A percentile compares a stretch with the other conserved stretches of the same genome.
These are phyloP conservation scores for Trichoderma koningii DNA, from an alignment of 2,329 filamentous ascomycete species.

Conservation along the genomic window DNA sequence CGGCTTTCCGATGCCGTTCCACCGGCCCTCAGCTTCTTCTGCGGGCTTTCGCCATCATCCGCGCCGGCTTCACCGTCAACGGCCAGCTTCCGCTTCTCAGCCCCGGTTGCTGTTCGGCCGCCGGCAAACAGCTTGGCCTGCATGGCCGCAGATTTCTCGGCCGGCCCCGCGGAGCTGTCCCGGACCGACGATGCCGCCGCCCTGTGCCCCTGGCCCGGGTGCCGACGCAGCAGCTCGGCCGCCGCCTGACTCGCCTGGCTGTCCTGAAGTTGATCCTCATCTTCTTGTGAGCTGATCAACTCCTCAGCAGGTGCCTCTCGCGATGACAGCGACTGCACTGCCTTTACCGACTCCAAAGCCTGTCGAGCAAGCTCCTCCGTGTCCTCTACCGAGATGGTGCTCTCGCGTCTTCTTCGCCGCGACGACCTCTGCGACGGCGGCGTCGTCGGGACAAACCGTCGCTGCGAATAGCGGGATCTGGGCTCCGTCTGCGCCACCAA, in stretches of 20 bases:
- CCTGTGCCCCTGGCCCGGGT: constrained; percentile 56
- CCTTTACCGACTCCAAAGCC: constrained; percentile 57
- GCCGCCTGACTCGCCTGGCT: constrained; percentile 79
- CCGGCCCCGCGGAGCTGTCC: constrained; percentile 48
- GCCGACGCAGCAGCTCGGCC: constrained; percentile 69
- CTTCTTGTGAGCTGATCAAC: constrained; percentile 32
- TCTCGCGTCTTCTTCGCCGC: constrained; percentile 74
- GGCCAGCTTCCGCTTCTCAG: constrained; percentile 55
- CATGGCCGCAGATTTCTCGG: constrained; percentile 49
- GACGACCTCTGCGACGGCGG: constrained; percentile 47
- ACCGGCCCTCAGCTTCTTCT: constrained; percentile 54
- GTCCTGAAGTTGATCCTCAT: constrained; percentile 60
- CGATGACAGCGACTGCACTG: constrained; percentile 40
- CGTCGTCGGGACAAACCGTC: constrained; percentile 49
- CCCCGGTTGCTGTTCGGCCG: constrained; percentile 41
- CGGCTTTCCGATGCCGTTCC: constrained; percentile 43
- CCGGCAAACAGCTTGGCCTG: constrained; percentile 56
- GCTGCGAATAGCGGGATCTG: constrained; percentile 46
- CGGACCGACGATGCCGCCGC: constrained; percentile 44
- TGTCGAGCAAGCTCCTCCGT: constrained; percentile 60
- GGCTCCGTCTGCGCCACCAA: constrained; percentile 63
- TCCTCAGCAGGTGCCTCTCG: constrained; percentile 37
- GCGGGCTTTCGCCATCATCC: constrained; percentile 47
- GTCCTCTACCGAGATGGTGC: constrained; percentile 75
- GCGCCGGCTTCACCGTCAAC: constrained; percentile 38